These are phyloP conservation scores for Hypoxylon sp. DNA, from an alignment of 2,329 filamentous ascomycete species.

Conservation along the genomic window DNA sequence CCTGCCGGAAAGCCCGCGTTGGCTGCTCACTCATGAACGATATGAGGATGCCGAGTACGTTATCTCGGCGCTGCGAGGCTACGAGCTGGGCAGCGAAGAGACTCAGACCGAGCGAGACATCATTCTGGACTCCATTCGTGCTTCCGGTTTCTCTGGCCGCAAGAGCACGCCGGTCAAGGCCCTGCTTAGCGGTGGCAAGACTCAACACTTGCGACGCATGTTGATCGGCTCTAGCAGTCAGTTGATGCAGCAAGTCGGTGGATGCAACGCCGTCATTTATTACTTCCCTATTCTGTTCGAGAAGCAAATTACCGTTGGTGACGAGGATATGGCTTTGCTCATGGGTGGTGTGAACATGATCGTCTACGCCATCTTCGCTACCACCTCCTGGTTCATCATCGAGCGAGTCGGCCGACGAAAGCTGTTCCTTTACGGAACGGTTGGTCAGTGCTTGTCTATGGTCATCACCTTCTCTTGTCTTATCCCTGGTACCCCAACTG, in stretches of 20 bases:
- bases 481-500: slow-evolving; percentile 71
- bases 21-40: slow-evolving; percentile 62
- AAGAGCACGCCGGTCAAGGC: slow-evolving; percentile 65
- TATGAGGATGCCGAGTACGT: slow-evolving; percentile 58
- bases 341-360: slow-evolving; percentile 69
- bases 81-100: slow-evolving; percentile 66
- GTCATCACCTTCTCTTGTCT: slow-evolving; percentile 73
- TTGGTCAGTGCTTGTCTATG: slow-evolving; percentile 67
- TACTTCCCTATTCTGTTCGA: slow-evolving; percentile 72
- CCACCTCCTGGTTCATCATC: slow-evolving; percentile 66
- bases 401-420: slow-evolving; percentile 62
- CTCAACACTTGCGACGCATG: slow-evolving; percentile 75
- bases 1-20: slow-evolving; percentile 62
- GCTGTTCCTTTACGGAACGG: slow-evolving; percentile 60
- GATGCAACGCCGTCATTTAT: slow-evolving; percentile 70
- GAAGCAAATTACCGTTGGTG: slow-evolving; percentile 55
- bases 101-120: slow-evolving; percentile 70
- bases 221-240: slow-evolving; percentile 70
- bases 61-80: slow-evolving; percentile 55
- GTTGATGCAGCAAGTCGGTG: slow-evolving; percentile 73
- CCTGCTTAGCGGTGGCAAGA: slow-evolving; percentile 72
- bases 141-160: slow-evolving; percentile 61
- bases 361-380: slow-evolving; percentile 72
- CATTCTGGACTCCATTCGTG: slow-evolving; percentile 73
- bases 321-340: slow-evolving; percentile 63